phyloP scores from a whole-genome alignment of 371 early-diverging fungal genomes.

The Sporodiniella umbellata region DNA sequence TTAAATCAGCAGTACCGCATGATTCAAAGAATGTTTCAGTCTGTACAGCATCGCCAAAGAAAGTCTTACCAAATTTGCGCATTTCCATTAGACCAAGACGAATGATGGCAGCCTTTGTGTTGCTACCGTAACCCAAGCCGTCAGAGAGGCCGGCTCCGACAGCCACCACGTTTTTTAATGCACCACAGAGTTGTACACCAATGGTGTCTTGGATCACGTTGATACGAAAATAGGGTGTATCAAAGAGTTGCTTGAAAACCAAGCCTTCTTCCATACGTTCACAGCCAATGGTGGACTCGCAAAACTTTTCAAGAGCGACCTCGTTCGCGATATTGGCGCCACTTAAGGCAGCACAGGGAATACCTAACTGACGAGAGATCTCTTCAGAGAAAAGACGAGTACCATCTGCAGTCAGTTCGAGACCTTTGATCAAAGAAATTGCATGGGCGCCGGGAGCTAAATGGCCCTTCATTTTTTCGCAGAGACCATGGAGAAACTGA shows the following conservation, averaged over 20 bases:
- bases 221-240: constrained; percentile 86
- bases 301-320: constrained; percentile 91
- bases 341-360: constrained; percentile 87
- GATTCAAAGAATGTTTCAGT: constrained; percentile 94
- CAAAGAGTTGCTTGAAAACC: constrained; percentile 79
- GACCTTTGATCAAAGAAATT: constrained; percentile 95
- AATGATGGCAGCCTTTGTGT: constrained; percentile 98
- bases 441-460: constrained; percentile 73
- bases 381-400: constrained; percentile 86
- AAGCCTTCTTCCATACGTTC: constrained; percentile 66
- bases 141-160: constrained; percentile 98
- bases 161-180: constrained; percentile 98
- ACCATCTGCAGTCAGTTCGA: constrained; percentile 73
- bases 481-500: constrained; percentile 88
- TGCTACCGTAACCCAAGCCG: constrained; percentile 79
- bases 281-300: constrained; percentile 96
- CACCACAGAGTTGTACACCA: constrained; percentile 97
- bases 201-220: constrained; percentile 83
- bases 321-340: constrained; percentile 99
- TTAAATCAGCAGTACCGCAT: constrained; percentile 91
- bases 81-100: constrained; percentile 98
- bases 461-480: constrained; percentile 70
- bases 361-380: constrained; percentile 71
- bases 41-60: constrained; percentile 74
- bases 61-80: constrained; percentile 86